Evolutionary conservation across 345 rosid species (phyloP), one percentile per base, ranked within the genome.

Genomic region (Leavenworthia alabamica): DNA sequence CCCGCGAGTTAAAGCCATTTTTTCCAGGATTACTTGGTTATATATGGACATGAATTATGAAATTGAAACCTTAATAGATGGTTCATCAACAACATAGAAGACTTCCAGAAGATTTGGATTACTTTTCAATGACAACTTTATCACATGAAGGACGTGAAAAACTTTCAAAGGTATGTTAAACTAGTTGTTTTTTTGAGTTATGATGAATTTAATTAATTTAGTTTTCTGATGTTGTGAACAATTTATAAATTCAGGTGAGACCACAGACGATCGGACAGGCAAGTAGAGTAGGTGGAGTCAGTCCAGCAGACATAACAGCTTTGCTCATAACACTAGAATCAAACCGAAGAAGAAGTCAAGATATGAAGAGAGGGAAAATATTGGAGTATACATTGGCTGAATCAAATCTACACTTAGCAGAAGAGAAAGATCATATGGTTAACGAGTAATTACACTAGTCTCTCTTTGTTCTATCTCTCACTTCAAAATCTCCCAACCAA

Each of bases 211-310:
- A n/a, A 2, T 54, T 33, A 15, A 52, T 5, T 23, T 51, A 32
- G 40, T 14, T 4, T 15, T 40, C 66, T 57, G 7, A 41, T 50
- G 71, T 16, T 37, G 17, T 19, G 50, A 20, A 51, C n/a, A 16
- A 63, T 22, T 22, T 55, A 26, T 17, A 32, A 65, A 41, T 73
- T 44, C 89, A 92, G 94, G 94, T 86, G 50, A 85, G 85, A 70
- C 98, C 98, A 11, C 89, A 92, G 69, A 92, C 90, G 17, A 68
- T 92, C 13, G 96, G 95, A 54, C 96, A 88, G 73, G 98, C 98
- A 44, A 86, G 90, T 76, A 82, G 97, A 79, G 96, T 86, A 1
- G 97, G 95, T 0, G 97, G 99, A 71, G 97, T 89, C 12, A 89
- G 86, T 77, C 97, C 99, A 9, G 99, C 99, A 8, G 99, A 89